phyloP scores from a whole-genome alignment of 345 rosid species.

The Luvunga scandens region DNA sequence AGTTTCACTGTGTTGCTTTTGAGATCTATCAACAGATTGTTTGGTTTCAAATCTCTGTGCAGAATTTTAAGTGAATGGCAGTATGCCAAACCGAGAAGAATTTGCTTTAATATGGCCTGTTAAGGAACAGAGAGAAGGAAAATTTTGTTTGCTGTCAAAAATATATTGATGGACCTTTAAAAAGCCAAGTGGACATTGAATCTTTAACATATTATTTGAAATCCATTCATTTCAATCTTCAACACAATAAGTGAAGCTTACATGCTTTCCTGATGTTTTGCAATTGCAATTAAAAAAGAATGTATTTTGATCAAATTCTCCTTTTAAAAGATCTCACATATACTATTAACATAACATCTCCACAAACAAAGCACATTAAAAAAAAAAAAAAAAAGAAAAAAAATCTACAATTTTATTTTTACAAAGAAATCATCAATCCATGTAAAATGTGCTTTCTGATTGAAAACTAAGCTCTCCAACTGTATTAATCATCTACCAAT shows the following conservation, averaged over 20 bases:
- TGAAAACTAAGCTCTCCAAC: background rate
- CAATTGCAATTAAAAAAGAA: background rate
- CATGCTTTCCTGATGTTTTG: background rate
- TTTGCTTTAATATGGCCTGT: slow-evolving; percentile 13
- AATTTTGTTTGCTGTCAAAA: background rate
- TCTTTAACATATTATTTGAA: background rate
- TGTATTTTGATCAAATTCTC: background rate
- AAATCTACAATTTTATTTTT: background rate
- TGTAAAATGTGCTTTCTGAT: background rate
- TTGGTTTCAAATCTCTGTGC: slow-evolving; percentile 54
- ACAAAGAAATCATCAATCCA: background rate
- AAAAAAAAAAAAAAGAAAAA: too few relatives aligned
- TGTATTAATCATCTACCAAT: background rate
- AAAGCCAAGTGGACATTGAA: background rate
- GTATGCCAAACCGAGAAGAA: slow-evolving; percentile 19
- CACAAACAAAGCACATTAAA: background rate
- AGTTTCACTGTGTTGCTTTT: slow-evolving; percentile 41
- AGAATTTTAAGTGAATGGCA: slow-evolving; percentile 51
- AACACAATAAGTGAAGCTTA: background rate
- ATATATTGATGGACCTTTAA: background rate
- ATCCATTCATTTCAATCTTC: background rate
- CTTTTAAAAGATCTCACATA: background rate
- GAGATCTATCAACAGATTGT: slow-evolving; percentile 49
- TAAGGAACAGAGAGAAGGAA: background rate
- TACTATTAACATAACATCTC: background rate